A percentile compares a stretch with the other conserved stretches of the same genome.
Conservation (phyloP, 352 stramenopile species). For the Phytophthora crassamura region DNA sequence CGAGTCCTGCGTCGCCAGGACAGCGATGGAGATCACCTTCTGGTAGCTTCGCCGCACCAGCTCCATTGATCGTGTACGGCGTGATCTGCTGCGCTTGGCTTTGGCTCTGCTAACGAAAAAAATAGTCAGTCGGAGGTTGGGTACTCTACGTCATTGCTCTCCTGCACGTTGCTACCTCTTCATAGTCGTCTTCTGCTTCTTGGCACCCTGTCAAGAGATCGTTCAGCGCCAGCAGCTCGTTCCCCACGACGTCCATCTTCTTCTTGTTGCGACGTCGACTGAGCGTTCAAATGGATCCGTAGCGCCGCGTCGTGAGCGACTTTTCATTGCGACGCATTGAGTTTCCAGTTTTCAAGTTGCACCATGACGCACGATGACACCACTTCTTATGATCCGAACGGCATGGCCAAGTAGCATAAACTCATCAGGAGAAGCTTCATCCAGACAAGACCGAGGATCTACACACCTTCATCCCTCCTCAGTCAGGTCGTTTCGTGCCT, state of each 20-base stretch:
- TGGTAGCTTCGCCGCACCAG: constrained; percentile 13
- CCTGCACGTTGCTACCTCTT: constrained; percentile 19
- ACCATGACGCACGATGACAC: not conserved
- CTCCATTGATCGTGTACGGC: constrained; percentile 34
- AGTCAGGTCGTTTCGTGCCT: constrained; percentile 23
- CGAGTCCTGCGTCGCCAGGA: not conserved
- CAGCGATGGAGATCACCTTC: constrained; percentile 34
- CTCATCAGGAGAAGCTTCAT: not conserved
- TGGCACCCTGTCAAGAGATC: constrained; percentile 38
- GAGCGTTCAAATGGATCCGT: constrained; percentile 12
- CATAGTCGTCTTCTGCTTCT: constrained; percentile 29
- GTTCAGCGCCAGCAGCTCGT: constrained; percentile 43
- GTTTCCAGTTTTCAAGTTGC: too few relatives aligned
- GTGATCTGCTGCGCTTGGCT: constrained; percentile 30
- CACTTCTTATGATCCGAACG: not conserved
- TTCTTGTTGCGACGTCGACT: constrained; percentile 4
- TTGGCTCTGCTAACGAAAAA: not conserved
- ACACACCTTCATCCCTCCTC: not conserved
- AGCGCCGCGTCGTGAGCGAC: constrained; percentile 22
- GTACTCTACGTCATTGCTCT: not conserved
- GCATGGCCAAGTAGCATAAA: not conserved
- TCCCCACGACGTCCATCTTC: constrained; percentile 41
- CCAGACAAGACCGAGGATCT: constrained; percentile 7
- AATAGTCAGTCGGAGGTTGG: not conserved
- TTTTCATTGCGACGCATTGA: constrained; percentile 23